Base-by-base conservation (phyloP, 73 alveolate genomes). In the Paraurostyla sp. region DNA sequence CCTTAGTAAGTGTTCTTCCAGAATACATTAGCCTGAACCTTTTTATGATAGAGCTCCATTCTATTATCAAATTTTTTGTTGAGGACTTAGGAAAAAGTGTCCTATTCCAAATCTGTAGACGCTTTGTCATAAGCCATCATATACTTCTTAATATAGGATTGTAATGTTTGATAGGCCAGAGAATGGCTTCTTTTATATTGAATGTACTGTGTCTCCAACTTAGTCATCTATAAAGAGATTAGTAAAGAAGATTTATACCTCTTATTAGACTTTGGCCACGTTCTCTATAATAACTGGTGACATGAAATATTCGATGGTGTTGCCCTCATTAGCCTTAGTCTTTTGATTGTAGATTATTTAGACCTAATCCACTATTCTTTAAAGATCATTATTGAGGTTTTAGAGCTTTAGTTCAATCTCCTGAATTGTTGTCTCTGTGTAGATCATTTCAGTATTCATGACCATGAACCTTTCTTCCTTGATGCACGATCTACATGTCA, bases 11-110 rank as follows among this genome's bases (percentile, higher is more conserved):
- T 7, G 29, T 52, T 78, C 78, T 36, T 78, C 22, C 20, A 51
- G 43, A 36, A 49, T 4, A 23, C 42, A 50, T 51, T 54, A 11
- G 38, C 6, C 22, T 49, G 29, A 7, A 78, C 89, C 25, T 54
- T 78, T 23, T 40, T 52, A 15, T 78, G 48, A 35, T 78, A 78
- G 18, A 9, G 15, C 16, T 78, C 78, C 78, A 78, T 51, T 4
- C 89, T 2, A n/a, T 18, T 11, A 78, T 78, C 78, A 54, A 78
- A 49, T 54, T 78, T 78, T 60, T 78, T 78, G 40, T 50, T 36
- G 9, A 78, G 40, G 13, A 60, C 46, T 13, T 6, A 43, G 1
- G 76, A 78, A 60, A 78, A 78, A 29, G 42, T 36, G 29, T 78
- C 89, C 6, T 27, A 32, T 27, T 52, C 29, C 38, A 78, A 2